Percentiles rank a stretch among this genome's conserved stretches.
These are phyloP conservation scores for Mycena capillaripes DNA, from an alignment of 768 basidiomycete species.

Conservation along the genomic window DNA sequence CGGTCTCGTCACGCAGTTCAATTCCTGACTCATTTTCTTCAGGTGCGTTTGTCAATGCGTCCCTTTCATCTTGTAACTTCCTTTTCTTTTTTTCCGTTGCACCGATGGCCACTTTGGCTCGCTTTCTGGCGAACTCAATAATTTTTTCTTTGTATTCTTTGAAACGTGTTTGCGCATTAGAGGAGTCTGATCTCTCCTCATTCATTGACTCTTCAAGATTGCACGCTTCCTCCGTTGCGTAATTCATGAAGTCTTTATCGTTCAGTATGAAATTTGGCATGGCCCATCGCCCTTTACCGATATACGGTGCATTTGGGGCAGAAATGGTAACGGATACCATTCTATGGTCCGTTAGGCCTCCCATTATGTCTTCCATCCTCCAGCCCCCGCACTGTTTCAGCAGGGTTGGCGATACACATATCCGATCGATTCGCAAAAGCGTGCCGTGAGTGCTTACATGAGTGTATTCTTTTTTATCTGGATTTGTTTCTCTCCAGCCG, in stretches of 20 bases:
- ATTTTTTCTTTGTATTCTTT: background rate
- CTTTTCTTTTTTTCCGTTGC: too few species aligned
- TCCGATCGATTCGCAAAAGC: background rate
- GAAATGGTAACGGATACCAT: too few species aligned
- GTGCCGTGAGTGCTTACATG: too few species aligned
- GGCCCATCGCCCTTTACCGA: conserved; percentile 29
- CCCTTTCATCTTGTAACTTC: too few species aligned
- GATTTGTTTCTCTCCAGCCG: too few species aligned
- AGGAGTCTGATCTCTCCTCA: background rate
- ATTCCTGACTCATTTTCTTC: too few species aligned
- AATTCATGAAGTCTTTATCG: conserved; percentile 4
- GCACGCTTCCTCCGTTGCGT: too few species aligned
- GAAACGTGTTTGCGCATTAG: background rate
- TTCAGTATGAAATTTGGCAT: conserved; percentile 19
- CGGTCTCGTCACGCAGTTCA: too few species aligned
- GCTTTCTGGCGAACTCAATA: too few species aligned
- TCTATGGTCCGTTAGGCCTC: conserved; percentile 25
- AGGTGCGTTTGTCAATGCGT: too few species aligned
- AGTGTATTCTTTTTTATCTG: too few species aligned
- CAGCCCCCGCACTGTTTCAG: background rate
- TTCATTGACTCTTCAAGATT: background rate
- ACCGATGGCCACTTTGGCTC: too few species aligned
- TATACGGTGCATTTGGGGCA: conserved; percentile 21
- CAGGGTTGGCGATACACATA: background rate
- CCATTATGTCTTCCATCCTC: background rate